phyloP scores from a whole-genome alignment of 805 yeast species.

The Candida tammaniensis region DNA sequence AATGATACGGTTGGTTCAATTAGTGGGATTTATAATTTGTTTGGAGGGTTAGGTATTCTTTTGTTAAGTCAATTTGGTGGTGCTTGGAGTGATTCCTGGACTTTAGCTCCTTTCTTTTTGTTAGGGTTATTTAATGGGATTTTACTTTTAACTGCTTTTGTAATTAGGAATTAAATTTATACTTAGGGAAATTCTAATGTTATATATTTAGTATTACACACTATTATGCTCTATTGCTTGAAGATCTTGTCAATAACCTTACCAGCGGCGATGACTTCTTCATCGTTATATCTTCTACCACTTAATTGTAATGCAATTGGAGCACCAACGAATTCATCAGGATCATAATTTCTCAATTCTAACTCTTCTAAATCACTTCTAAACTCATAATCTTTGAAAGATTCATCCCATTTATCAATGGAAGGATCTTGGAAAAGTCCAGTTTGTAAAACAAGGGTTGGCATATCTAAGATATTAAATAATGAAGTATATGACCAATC shows the following conservation, averaged over 20 bases:
- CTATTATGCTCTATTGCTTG: slow-evolving; percentile 12
- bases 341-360: slow-evolving; percentile 45
- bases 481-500: slow-evolving; percentile 82
- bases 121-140: slow-evolving; percentile 40
- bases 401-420: slow-evolving; percentile 46
- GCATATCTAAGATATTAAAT: slow-evolving; percentile 70
- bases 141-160: slow-evolving; percentile 14
- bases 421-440: slow-evolving; percentile 56
- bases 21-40: slow-evolving; percentile 65
- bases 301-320: slow-evolving; percentile 54
- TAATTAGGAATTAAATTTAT: neutral
- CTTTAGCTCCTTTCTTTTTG: slow-evolving; percentile 57
- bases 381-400: slow-evolving; percentile 29
- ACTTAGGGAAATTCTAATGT: neutral
- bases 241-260: slow-evolving; percentile 35
- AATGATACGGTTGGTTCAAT: slow-evolving; percentile 55
- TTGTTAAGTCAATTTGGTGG: slow-evolving; percentile 63
- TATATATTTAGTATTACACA: too few species aligned
- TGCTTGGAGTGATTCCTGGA: slow-evolving; percentile 52
- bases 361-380: slow-evolving; percentile 48
- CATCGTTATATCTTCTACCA: slow-evolving; percentile 54
- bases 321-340: slow-evolving; percentile 48
- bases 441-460: slow-evolving; percentile 63
- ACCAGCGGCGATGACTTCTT: slow-evolving; percentile 52
- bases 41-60: slow-evolving; percentile 68